A percentile compares a stretch with the other conserved stretches of the same genome.
Evolutionary conservation across 75 land plant genomes (phyloP).

Genomic region (Pinus taeda): DNA sequence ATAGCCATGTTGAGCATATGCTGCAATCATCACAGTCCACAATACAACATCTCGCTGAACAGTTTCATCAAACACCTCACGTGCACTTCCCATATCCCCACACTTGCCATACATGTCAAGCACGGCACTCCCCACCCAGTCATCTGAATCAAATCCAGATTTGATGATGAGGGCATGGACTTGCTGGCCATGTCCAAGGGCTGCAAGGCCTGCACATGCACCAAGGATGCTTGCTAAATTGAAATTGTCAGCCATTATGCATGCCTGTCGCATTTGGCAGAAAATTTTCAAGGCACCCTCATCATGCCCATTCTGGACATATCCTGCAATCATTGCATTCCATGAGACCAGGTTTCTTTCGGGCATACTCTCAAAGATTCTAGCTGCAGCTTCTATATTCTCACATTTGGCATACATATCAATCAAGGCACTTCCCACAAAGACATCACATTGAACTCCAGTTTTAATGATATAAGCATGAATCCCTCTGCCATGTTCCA

Average conservation of each 20-base stretch:
- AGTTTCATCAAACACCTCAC: constrained; percentile 24
- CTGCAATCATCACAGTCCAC: constrained; percentile 64
- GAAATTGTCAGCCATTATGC: constrained; percentile 36
- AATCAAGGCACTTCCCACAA: constrained; percentile 49
- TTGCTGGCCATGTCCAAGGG: constrained; percentile 46
- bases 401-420: constrained; percentile 69
- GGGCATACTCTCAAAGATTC: constrained; percentile 47
- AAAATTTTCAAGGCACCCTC: constrained; percentile 43
- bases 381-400: constrained; percentile 35
- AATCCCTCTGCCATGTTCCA: constrained; percentile 42
- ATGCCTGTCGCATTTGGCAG: constrained; percentile 19
- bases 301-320: constrained; percentile 31
- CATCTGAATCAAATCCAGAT: constrained; percentile 35
- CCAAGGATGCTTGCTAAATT: constrained; percentile 48
- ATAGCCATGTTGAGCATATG: constrained; percentile 56
- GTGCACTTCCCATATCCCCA: constrained; percentile 47
- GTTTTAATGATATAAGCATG: constrained; percentile 42
- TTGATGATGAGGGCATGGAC: constrained; percentile 48
- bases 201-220: constrained; percentile 45
- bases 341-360: constrained; percentile 52
- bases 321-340: constrained; percentile 62
- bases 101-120: constrained; percentile 75
- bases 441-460: constrained; percentile 39
- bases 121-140: constrained; percentile 46
- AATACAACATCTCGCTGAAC: constrained; percentile 32